Evolutionary conservation across 768 basidiomycete species (phyloP).

Genomic region (Exidia glandulosa): DNA sequence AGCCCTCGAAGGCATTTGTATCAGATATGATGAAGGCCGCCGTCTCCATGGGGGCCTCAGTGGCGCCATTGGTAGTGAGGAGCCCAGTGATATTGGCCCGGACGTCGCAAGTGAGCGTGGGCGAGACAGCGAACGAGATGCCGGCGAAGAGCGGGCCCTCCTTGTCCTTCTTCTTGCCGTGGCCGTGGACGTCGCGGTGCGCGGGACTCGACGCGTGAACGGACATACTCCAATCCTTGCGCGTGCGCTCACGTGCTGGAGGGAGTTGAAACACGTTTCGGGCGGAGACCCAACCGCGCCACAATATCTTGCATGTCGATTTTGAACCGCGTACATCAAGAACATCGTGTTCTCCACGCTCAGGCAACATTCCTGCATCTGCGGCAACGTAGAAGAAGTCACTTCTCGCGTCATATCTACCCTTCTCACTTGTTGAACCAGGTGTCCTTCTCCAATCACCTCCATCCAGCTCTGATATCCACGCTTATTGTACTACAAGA

Average conservation of each 20-base stretch:
- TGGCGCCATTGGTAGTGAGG: conserved; percentile 44
- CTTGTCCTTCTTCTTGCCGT: not conserved
- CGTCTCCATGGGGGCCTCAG: conserved; percentile 20
- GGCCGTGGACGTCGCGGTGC: no score
- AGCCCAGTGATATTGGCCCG: conserved; percentile 32
- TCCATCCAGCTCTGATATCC: no score
- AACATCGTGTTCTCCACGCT: not conserved
- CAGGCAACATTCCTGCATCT: no score
- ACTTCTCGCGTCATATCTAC: no score
- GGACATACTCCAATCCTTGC: not conserved
- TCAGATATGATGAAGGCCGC: conserved; percentile 49
- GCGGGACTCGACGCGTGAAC: not conserved
- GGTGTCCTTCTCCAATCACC: no score
- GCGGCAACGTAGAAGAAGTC: conserved; percentile 13
- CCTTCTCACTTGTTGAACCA: no score
- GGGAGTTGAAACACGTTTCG: not conserved
- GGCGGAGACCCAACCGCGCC: not conserved
- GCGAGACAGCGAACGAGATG: conserved; percentile 6
- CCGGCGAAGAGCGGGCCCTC: conserved; percentile 6
- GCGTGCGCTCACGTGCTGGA: not conserved
- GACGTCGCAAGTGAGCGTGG: conserved; percentile 1
- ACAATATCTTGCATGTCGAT: not conserved
- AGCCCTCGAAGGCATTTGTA: conserved; percentile 44
- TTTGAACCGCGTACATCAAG: not conserved
- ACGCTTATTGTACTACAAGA: no score